Percentiles rank a stretch among this genome's conserved stretches.
phyloP scores from a whole-genome alignment of 768 basidiomycete species.

The Hygrocybe punicea region DNA sequence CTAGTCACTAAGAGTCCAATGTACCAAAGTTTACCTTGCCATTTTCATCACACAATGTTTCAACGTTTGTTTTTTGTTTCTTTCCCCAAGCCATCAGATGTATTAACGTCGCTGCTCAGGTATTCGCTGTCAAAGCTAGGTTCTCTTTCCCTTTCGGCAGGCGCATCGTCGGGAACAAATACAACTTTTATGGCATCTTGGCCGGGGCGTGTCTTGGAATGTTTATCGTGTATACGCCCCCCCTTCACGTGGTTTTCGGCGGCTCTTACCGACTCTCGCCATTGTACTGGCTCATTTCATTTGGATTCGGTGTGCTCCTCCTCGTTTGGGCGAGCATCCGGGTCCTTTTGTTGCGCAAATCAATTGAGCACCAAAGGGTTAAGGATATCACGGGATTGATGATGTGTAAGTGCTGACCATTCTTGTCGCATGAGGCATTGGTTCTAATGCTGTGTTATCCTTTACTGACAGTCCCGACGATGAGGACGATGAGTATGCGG shows the following conservation, averaged over 20 bases:
- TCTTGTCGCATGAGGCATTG: no score
- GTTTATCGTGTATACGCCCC: constrained; percentile 68
- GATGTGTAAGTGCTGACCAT: constrained; percentile 65
- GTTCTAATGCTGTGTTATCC: no score
- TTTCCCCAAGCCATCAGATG: background rate
- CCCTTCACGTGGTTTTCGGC: constrained; percentile 65
- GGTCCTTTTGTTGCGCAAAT: constrained; percentile 54
- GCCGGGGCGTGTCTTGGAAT: constrained; percentile 61
- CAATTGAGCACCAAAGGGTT: constrained; percentile 52
- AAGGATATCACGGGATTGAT: constrained; percentile 64
- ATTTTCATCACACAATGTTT: constrained; percentile 69
- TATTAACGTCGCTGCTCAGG: constrained; percentile 28
- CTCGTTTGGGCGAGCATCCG: constrained; percentile 58
- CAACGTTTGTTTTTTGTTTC: constrained; percentile 42
- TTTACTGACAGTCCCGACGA: constrained; percentile 56
- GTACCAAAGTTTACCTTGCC: constrained; percentile 51
- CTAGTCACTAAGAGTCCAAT: background rate
- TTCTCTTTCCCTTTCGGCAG: constrained; percentile 63
- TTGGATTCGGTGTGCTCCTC: constrained; percentile 54
- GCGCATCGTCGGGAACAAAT: constrained; percentile 53
- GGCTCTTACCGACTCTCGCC: constrained; percentile 56
- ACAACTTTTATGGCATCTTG: constrained; percentile 62
- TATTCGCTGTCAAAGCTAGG: constrained; percentile 65
- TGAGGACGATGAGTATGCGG: constrained; percentile 62
- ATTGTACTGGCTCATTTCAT: constrained; percentile 66